Evolutionary conservation across 306 rosid genomes (phyloP), one percentile per base, ranked within the genome.

Genomic region (Vicia faba): DNA sequence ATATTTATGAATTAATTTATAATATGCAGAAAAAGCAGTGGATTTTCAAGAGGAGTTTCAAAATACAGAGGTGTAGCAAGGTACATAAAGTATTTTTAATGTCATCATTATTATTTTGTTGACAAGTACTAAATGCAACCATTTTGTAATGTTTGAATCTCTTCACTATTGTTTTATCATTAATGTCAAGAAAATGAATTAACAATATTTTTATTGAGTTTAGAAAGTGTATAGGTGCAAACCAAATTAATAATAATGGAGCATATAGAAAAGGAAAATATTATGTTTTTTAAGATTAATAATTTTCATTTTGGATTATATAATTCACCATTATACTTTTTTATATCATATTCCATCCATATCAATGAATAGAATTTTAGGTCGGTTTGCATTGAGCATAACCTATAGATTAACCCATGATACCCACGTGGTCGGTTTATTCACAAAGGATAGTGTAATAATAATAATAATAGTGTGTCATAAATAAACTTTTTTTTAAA

Each of bases 31-130:
- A 93, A 83, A 84, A 93, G 99, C 78, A 93, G 96, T 77, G 99
- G 99, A 12, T 93, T 93, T 71, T 93, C 99, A 25, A 85, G 99
- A 11, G 99, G 99, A 54, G 97, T 90, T 54, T 93, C 99, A 5
- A 93, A 90, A 67, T 93, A 90, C 44, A 86, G 99, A 78, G 99
- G 99, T 0, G 97, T 93, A 0, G 99, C 99, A 46, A 88, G 99
- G 99, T 93, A 80, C 23, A 38, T 15, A 11, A 1, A 6, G 14
- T 46, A 1, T 29, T 15, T 53, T 48, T 25, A 3, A 25, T 55
- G 54, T 14, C 53, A 7, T 31, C 8, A 6, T 31, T 31, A 31
- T 31, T 29, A 29, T 5, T 29, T 29, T 29, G 35, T 29, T 29
- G 35, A 29, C 7, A 28, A 28, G 5, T 4, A 26, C 25, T 23